Conservation (phyloP, 495 filamentous ascomycete genomes). For the Pseudevernia furfuracea region DNA sequence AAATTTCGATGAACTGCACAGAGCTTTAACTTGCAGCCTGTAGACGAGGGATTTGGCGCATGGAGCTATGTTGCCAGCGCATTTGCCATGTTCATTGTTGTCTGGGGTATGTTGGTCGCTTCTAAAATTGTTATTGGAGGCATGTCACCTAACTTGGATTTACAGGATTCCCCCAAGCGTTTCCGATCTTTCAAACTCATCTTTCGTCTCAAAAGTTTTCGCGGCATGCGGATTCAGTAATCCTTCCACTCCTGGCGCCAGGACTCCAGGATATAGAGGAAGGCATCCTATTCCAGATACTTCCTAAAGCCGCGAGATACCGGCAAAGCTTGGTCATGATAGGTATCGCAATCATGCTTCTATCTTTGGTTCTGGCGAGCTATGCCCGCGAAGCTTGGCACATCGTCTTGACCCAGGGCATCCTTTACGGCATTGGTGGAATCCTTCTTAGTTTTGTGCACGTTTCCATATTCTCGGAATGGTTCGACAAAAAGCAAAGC, state of each 20-base stretch:
- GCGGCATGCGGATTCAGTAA: conserved; percentile 10
- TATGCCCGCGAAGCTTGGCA: conserved; percentile 20
- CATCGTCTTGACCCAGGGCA: conserved; percentile 20
- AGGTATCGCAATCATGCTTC: conserved; percentile 17
- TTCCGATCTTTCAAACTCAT: conserved; percentile 15
- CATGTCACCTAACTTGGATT: not conserved
- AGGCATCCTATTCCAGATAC: conserved; percentile 19
- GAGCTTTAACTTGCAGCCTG: conserved; percentile 16
- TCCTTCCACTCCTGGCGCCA: conserved; percentile 16
- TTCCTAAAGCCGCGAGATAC: conserved; percentile 21
- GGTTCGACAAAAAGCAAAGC: conserved; percentile 21
- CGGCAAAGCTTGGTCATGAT: conserved; percentile 15
- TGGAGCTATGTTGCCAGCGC: conserved; percentile 24
- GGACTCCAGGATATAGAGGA: conserved; percentile 22
- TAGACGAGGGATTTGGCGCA: conserved; percentile 21
- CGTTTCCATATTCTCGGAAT: conserved; percentile 23
- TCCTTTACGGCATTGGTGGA: conserved; percentile 20
- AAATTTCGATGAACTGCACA: conserved; percentile 12
- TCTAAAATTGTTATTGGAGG: not conserved
- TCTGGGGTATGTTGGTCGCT: conserved; percentile 17
- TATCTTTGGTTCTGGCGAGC: conserved; percentile 19
- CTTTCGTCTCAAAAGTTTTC: conserved; percentile 11
- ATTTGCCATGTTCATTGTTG: conserved; percentile 22
- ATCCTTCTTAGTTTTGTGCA: conserved; percentile 24
- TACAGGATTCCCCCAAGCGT: conserved; percentile 8